Evolutionary conservation across 2,329 filamentous ascomycete genomes (phyloP).

Genomic region (Scedosporium apiospermum): DNA sequence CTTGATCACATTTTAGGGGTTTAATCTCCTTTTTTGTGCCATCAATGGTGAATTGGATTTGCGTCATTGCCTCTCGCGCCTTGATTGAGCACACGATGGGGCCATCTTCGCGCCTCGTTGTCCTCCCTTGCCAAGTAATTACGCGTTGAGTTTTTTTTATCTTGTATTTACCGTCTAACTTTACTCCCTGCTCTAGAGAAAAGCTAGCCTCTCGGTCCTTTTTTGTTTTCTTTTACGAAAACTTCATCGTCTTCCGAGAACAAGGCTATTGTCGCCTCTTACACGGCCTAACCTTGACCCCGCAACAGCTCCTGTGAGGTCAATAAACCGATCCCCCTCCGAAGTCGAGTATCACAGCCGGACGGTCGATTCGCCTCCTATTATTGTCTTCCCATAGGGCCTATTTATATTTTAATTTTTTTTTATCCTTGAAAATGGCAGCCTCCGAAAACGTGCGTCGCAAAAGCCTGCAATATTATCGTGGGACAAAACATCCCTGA

Average conservation of each 20-base stretch:
- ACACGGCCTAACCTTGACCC: background rate
- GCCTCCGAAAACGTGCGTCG: constrained; percentile 2
- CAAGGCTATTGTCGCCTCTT: background rate
- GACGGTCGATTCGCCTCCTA: too few relatives aligned
- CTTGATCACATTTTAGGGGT: background rate
- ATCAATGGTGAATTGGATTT: background rate
- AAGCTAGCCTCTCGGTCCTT: too few relatives aligned
- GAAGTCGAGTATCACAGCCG: too few relatives aligned
- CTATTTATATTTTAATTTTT: too few relatives aligned
- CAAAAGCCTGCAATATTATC: background rate
- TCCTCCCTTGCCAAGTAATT: background rate
- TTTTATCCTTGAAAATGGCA: background rate
- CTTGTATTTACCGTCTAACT: background rate
- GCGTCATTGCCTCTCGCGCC: background rate
- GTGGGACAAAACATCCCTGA: background rate
- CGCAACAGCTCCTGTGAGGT: background rate
- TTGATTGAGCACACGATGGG: background rate
- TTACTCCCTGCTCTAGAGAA: too few relatives aligned
- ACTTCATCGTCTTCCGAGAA: background rate
- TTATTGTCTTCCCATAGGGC: too few relatives aligned
- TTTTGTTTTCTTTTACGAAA: background rate
- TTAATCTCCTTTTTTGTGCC: background rate
- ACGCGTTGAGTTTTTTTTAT: background rate
- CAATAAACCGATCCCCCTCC: background rate
- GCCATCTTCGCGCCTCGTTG: background rate